These are phyloP conservation scores for Didymella pomorum DNA, from an alignment of 2,329 filamentous ascomycete species.

Conservation along the genomic window DNA sequence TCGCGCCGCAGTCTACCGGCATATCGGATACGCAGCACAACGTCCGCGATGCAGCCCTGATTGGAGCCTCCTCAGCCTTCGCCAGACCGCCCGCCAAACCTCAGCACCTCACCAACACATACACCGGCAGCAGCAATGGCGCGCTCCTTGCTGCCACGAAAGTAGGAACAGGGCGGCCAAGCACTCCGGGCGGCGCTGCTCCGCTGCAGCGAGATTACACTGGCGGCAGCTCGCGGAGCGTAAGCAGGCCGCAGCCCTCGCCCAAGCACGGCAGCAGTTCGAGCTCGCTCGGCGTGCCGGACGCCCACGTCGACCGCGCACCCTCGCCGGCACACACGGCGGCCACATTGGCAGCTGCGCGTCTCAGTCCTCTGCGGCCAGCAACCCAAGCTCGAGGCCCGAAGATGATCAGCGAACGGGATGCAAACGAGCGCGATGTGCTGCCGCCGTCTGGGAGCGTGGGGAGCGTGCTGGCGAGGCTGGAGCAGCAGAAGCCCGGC, in stretches of 20 bases:
- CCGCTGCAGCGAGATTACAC: constrained; percentile 43
- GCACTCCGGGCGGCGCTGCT: constrained; percentile 24
- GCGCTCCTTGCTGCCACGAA: constrained; percentile 57
- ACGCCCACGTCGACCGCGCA: constrained; percentile 35
- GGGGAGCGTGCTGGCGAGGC: constrained; percentile 42
- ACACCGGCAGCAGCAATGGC: constrained; percentile 52
- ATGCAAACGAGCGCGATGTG: constrained; percentile 38
- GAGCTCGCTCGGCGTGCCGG: constrained; percentile 42
- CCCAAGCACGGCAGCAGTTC: constrained; percentile 40
- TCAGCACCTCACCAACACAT: constrained; percentile 51
- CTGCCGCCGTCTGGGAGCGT: constrained; percentile 47
- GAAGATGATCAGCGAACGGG: constrained; percentile 31
- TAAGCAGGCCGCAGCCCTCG: constrained; percentile 34
- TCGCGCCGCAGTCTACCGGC: constrained; percentile 41
- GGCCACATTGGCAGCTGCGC: constrained; percentile 68
- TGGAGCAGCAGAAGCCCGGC: constrained; percentile 34
- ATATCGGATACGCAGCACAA: constrained; percentile 45
- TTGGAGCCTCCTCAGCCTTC: constrained; percentile 60
- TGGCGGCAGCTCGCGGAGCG: constrained; percentile 39
- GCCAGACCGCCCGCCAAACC: constrained; percentile 54
- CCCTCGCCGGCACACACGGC: constrained; percentile 67
- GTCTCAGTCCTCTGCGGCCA: constrained; percentile 60
- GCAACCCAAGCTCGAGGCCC: constrained; percentile 23
- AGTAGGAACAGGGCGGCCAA: constrained; percentile 44
- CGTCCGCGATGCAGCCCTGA: constrained; percentile 56